Conservation (phyloP, 2,329 filamentous ascomycete genomes). For the Xylaria sp. region DNA sequence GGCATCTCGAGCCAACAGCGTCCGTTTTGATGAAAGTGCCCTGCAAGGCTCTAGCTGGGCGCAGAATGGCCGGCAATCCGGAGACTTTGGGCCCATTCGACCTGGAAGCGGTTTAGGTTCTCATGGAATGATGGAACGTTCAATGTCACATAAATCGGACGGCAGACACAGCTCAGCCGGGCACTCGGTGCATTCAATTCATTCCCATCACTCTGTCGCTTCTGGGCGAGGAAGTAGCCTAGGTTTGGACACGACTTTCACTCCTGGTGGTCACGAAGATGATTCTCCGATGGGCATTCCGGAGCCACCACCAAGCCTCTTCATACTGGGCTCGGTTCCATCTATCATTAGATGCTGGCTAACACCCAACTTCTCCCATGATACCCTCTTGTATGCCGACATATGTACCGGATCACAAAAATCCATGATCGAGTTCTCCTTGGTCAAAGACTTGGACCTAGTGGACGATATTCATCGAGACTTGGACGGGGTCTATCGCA, state of each 20-base stretch:
- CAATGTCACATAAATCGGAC: constrained; percentile 94
- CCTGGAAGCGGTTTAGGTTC: constrained; percentile 83
- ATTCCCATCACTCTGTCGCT: constrained; percentile 75
- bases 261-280: constrained; percentile 70
- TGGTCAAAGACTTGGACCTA: constrained; percentile 80
- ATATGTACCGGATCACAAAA: constrained; percentile 91
- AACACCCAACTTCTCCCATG: constrained; percentile 88
- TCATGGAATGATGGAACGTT: constrained; percentile 86
- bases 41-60: constrained; percentile 88
- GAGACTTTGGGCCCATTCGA: constrained; percentile 81
- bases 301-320: constrained; percentile 83
- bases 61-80: constrained; percentile 82
- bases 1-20: constrained; percentile 93
- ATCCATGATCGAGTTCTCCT: constrained; percentile 80
- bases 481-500: constrained; percentile 72
- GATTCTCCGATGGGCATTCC: constrained; percentile 78
- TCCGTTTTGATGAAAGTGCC: constrained; percentile 96
- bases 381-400: constrained; percentile 88
- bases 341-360: constrained; percentile 97
- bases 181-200: constrained; percentile 75
- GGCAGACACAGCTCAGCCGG: constrained; percentile 94
- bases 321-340: constrained; percentile 87
- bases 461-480: constrained; percentile 72
- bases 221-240: constrained; percentile 89
- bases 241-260: constrained; percentile 79